A percentile compares a stretch with the other conserved stretches of the same genome.
These are phyloP conservation scores for Candida orba DNA, from an alignment of 805 yeast species.

Conservation along the genomic window DNA sequence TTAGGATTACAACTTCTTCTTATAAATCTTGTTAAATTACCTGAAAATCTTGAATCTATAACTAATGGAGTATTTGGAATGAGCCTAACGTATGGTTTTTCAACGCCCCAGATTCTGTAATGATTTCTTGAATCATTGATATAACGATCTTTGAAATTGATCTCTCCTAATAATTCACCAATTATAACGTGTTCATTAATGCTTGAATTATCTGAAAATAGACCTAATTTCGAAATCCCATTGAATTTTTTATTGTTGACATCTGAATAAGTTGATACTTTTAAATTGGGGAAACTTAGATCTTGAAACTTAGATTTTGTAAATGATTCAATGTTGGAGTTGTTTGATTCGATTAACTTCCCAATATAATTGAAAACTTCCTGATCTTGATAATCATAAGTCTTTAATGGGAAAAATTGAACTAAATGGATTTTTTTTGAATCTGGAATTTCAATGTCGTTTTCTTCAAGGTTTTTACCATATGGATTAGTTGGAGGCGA, in stretches of 20 bases:
- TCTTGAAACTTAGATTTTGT: conserved; percentile 19
- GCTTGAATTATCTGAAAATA: conserved; percentile 32
- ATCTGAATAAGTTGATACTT: conserved; percentile 55
- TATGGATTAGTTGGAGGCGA: conserved; percentile 17
- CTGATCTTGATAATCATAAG: conserved; percentile 38
- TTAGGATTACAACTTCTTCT: conserved; percentile 75
- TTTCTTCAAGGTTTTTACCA: conserved; percentile 28
- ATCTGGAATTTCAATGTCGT: conserved; percentile 27
- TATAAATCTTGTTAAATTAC: conserved; percentile 67
- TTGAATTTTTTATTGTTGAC: conserved; percentile 42
- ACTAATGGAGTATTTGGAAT: conserved; percentile 56
- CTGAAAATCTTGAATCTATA: conserved; percentile 73
- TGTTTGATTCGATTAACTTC: conserved; percentile 8
- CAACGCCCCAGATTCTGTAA: conserved; percentile 67
- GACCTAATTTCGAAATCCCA: conserved; percentile 65
- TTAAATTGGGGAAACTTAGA: conserved; percentile 27
- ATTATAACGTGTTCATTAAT: conserved; percentile 45
- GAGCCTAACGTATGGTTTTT: conserved; percentile 49
- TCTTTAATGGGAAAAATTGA: conserved; percentile 26
- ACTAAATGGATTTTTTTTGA: conserved; percentile 31
- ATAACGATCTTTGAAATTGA: conserved; percentile 60
- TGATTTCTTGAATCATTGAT: conserved; percentile 64
- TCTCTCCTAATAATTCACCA: conserved; percentile 64
- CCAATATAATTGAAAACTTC: conserved; percentile 40
- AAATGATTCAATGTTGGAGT: conserved; percentile 11